Base-by-base conservation (phyloP, 2,329 filamentous ascomycete species). In the Thelonectria olida region DNA sequence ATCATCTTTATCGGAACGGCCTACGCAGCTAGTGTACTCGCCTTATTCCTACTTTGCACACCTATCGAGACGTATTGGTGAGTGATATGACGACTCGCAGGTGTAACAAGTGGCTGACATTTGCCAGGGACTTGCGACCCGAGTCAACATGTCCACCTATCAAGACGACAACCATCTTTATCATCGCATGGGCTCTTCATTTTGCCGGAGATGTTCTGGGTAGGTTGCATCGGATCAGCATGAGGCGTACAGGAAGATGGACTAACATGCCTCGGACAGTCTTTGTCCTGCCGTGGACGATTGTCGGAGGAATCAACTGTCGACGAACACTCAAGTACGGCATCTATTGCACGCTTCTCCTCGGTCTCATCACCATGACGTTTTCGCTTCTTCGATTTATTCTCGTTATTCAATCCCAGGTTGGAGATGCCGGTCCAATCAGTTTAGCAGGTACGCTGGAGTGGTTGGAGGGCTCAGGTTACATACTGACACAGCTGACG, bases 301-400 rank as follows among this genome's bases (percentile, higher is more conserved):
- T 56, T 10, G 50, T 56, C 7, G 12, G 31, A 13, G 47, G 38
- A 7, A 28, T 56, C 12, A 41, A 39, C 13, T 15, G 49, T 56
- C 45, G 54, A 3, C 27, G 54, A 42, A 34, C 45, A 7, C 12
- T 56, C 6, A 56, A 50, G 17, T 2, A 42, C 2, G 54, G 54
- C 4, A 50, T 56, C 7, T 56, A 56, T 19, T 39, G 34, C 27
- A 56, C 54, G 12, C 47, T 48, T 7, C 54, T 56, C 9, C 36
- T 56, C 7, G 44, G 54, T 13, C 44, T 56, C 25, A 22, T 56
- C 44, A 50, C 54, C 8, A 20, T 56, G 36, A 50, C 17, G 2
- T 56, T 56, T 50, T 56, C 54, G 2, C 19, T 56, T 49, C 54
- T 56, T 15, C 54, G 54, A 5, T 56, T 41, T 19, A 25, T 39